These are phyloP conservation scores for Pachysolen tannophilus DNA, from an alignment of 805 yeast species.

Conservation along the genomic window DNA sequence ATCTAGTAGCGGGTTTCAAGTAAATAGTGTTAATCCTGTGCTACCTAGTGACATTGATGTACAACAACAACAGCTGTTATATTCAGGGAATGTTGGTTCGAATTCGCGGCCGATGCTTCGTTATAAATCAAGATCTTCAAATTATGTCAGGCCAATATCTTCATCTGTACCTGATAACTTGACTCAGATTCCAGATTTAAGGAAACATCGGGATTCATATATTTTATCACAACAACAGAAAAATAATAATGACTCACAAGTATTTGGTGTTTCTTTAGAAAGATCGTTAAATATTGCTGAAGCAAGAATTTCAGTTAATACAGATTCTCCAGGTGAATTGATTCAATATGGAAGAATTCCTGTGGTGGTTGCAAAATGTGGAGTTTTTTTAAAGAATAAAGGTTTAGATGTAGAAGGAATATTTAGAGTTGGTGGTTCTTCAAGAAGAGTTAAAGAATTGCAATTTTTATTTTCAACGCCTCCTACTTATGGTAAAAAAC, in stretches of 20 bases:
- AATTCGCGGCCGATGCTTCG: conserved; percentile 44
- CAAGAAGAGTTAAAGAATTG: conserved; percentile 77
- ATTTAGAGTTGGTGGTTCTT: conserved; percentile 87
- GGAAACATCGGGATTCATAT: conserved; percentile 45
- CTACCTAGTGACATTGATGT: no score
- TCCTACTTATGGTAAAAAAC: conserved; percentile 82
- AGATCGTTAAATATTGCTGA: conserved; percentile 69
- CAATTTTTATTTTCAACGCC: conserved; percentile 80
- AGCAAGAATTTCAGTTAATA: conserved; percentile 62
- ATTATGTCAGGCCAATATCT: conserved; percentile 24
- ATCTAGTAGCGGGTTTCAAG: background rate
- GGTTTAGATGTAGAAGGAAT: conserved; percentile 83
- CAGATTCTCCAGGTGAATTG: conserved; percentile 47
- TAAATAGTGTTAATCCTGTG: conserved; percentile 3
- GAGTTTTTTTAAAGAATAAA: conserved; percentile 71
- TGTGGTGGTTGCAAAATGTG: conserved; percentile 92
- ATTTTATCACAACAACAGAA: conserved; percentile 31
- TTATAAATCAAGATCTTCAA: conserved; percentile 43
- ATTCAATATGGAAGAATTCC: conserved; percentile 87
- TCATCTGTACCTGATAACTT: conserved; percentile 22
- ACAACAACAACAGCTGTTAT: no score
- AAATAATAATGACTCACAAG: conserved; percentile 38
- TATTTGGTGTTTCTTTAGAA: conserved; percentile 77
- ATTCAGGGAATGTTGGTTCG: no score
- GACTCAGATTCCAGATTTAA: conserved; percentile 25